phyloP scores from a whole-genome alignment of 2,329 filamentous ascomycete genomes.

The Metarhizium guizhouense region DNA sequence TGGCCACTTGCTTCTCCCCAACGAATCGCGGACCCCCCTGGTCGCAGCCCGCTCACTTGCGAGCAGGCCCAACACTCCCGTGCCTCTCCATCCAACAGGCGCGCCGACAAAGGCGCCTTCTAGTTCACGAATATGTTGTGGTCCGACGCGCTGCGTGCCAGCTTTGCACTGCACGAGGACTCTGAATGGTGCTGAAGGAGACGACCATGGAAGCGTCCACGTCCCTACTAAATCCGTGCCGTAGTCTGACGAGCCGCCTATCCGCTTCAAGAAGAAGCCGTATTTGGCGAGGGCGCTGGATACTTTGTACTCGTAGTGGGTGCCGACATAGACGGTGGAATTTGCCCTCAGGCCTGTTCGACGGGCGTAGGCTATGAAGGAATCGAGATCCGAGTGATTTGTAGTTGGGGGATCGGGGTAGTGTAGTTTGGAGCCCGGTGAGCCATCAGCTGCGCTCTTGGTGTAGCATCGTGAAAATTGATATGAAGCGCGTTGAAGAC shows the following conservation, averaged over 20 bases:
- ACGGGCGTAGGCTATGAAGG: conserved; percentile 57
- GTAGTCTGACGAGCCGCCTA: conserved; percentile 57
- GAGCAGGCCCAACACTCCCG: conserved; percentile 60
- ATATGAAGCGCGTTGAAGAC: background rate
- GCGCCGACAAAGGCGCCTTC: conserved; percentile 70
- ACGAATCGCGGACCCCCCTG: conserved; percentile 64
- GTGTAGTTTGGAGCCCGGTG: conserved; percentile 7
- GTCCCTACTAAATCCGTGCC: conserved; percentile 68
- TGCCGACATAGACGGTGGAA: conserved; percentile 60
- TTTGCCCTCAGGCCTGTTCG: conserved; percentile 43
- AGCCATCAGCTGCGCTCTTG: background rate
- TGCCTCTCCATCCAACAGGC: conserved; percentile 61
- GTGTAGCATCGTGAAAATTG: background rate
- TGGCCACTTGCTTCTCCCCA: conserved; percentile 58
- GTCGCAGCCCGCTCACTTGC: conserved; percentile 64
- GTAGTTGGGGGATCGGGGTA: conserved; percentile 37
- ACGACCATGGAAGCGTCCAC: conserved; percentile 46
- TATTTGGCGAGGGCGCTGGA: conserved; percentile 45
- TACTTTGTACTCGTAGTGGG: conserved; percentile 67
- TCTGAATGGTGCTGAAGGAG: conserved; percentile 25
- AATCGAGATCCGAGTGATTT: conserved; percentile 53
- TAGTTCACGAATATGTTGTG: conserved; percentile 60
- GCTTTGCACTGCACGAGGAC: conserved; percentile 63
- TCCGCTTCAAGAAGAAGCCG: conserved; percentile 55
- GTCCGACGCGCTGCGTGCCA: conserved; percentile 40